Conservation (phyloP, 306 rosid genomes). For the Cucurbita pepo region DNA sequence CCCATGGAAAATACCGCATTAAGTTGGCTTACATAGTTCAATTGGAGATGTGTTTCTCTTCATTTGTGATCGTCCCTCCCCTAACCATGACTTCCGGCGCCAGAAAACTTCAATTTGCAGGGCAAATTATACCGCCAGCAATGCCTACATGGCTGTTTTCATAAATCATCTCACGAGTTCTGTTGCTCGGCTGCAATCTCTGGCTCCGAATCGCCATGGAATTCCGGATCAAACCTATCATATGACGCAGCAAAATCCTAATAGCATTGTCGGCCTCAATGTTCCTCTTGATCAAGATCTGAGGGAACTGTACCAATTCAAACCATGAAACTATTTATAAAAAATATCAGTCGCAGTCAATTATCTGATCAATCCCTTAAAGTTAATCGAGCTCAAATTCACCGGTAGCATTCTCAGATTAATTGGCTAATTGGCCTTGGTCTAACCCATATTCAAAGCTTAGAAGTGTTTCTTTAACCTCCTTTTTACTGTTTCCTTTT, state of each 20-base stretch:
- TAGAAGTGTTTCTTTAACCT: not conserved
- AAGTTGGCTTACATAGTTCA: not conserved
- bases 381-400: not conserved
- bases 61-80: not conserved
- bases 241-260: not conserved
- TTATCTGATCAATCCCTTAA: not conserved
- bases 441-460: not conserved
- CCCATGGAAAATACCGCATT: not conserved
- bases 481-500: not conserved
- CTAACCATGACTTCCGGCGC: not conserved
- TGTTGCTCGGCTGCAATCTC: not conserved
- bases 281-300: not conserved
- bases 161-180: not conserved
- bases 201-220: not conserved
- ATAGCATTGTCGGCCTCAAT: not conserved
- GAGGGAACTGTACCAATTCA: not conserved
- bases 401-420: not conserved
- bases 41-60: not conserved
- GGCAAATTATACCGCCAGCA: not conserved
- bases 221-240: not conserved
- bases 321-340: not conserved
- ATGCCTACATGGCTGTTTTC: not conserved
- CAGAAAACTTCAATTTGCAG: not conserved
- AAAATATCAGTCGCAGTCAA: no score
- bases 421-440: not conserved